These are phyloP conservation scores for Phytomonas francai DNA, from an alignment of 208 protist species.

Conservation along the genomic window DNA sequence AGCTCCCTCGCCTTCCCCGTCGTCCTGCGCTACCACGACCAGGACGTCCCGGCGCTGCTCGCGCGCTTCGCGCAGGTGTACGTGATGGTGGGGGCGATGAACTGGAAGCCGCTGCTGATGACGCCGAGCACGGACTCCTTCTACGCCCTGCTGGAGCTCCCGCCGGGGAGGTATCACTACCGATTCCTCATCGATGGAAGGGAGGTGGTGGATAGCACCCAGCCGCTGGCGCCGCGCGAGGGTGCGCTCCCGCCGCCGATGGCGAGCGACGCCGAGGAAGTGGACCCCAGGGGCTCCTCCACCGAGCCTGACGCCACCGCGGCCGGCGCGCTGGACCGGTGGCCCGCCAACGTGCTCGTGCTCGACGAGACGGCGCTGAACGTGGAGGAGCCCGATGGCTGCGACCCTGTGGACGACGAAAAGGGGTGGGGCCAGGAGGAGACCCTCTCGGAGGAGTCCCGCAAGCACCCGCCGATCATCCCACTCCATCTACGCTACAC, in stretches of 20 bases:
- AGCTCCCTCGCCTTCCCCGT: constrained; percentile 56
- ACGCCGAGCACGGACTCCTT: constrained; percentile 78
- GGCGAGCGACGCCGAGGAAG: neutral
- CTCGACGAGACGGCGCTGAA: constrained; percentile 65
- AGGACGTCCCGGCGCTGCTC: constrained; percentile 44
- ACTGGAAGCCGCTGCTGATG: constrained; percentile 74
- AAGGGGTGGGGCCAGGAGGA: constrained; percentile 74
- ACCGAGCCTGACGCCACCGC: constrained; percentile 22
- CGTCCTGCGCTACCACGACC: constrained; percentile 69
- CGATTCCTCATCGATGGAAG: constrained; percentile 66
- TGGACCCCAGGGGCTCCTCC: neutral
- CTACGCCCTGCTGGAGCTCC: constrained; percentile 75
- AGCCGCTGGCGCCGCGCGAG: constrained; percentile 37
- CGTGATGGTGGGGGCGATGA: constrained; percentile 56
- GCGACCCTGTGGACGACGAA: constrained; percentile 67
- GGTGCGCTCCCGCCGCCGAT: constrained; percentile 1
- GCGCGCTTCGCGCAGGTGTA: constrained; percentile 31
- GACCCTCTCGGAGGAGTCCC: constrained; percentile 75
- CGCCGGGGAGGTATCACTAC: constrained; percentile 69
- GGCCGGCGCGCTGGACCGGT: constrained; percentile 28
- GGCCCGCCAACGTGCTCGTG: constrained; percentile 56
- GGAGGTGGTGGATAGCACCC: constrained; percentile 66
- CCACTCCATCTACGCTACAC: constrained; percentile 88
- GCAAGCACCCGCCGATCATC: constrained; percentile 86
- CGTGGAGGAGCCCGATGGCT: constrained; percentile 58